Base-by-base conservation (phyloP, 331 rosid species). In the Saraca asoca region DNA sequence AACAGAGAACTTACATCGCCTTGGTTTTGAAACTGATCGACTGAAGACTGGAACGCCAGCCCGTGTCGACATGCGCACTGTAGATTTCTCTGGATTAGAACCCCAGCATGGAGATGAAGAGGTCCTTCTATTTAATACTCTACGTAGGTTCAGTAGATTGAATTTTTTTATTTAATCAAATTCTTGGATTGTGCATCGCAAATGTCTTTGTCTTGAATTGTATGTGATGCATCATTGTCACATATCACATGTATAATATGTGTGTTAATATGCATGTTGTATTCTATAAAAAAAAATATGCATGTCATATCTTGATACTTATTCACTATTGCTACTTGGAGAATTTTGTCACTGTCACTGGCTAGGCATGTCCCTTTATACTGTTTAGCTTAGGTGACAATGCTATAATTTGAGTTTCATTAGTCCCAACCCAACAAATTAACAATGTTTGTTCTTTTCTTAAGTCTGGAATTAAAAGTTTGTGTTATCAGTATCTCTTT, bases 11-110 rank as follows among this genome's bases (percentile, higher is more conserved):
- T 84, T 89, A 42, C 96, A 82, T 71, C 67, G 5, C 49, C 91
- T 90, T 57, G 96, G 97, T 75, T 93, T 93, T 68, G 97, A 93
- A 86, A 81, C 81, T 66, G 96, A 93, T 75, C 82, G 91, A 48
- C 68, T 93, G 77, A 93, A 93, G 81, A 93, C 98, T 12, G 98
- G 98, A 77, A 93, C 98, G 56, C 98, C 98, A 29, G 95, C 98
- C 7, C 88, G 97, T 16, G 96, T 93, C 72, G 98, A 93, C 73
- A 61, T 78, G 66, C 98, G 97, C 57, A 79, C 95, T 38, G 87
- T 90, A 66, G 79, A 93, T 78, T 93, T 90, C 65, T 93, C 90
- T 12, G 85, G 69, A 62, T 84, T 93, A 74, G 98, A 87, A 80
- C 90, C 98, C 44, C 98, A 93, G 61, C 88, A 63, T 79, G 98